Conservation (phyloP, 345 rosid genomes). For the Arabidopsis thaliana region TAIR10.1 NC_003074.8:23151501-23152000, state of each 20-base stretch:
- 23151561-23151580: neutral
- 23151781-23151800: neutral
- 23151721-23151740: slow-evolving; percentile 8
- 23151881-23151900: slow-evolving; percentile 93
- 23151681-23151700: slow-evolving; percentile 60
- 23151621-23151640: slow-evolving; percentile 96
- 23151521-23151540: slow-evolving; percentile 93
- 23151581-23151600: neutral
- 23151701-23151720: slow-evolving; percentile 4
- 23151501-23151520: slow-evolving; percentile 81
- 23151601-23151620: slow-evolving; percentile 26
- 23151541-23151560: slow-evolving; percentile 33
- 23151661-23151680: slow-evolving; percentile 94
- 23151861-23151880: slow-evolving; percentile 85
- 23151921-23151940: neutral
- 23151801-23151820: slow-evolving; percentile 30
- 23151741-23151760: neutral
- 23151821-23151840: slow-evolving; percentile 99
- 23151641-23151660: slow-evolving; percentile 96
- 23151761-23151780: neutral
- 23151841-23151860: slow-evolving; percentile 99
- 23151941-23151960: neutral
- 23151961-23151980: slow-evolving; percentile 3
- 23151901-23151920: slow-evolving; percentile 83
- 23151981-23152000: slow-evolving; percentile 54